Percentiles rank a stretch among this genome's conserved stretches.
These are phyloP conservation scores for Oryza glaberrima DNA, from an alignment of 176 grass and related monocot genomes.

Conservation along the genomic window DNA sequence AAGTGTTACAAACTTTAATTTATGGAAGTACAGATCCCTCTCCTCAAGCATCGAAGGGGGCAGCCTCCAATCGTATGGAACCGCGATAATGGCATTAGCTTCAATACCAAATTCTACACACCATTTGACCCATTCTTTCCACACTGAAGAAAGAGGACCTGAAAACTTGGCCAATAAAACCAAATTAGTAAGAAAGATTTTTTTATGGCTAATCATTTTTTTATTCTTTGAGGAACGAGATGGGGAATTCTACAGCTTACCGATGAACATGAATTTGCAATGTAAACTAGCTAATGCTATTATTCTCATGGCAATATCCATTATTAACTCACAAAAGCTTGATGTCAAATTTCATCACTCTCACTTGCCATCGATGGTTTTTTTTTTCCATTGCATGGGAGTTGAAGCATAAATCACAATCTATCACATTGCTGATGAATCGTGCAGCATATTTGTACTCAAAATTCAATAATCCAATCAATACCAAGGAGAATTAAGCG, in stretches of 20 bases:
- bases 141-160: conserved; percentile 96
- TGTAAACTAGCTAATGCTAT: background rate
- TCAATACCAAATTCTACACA: conserved; percentile 99
- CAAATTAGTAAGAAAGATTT: conserved; percentile 30
- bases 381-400: background rate
- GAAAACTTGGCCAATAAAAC: conserved; percentile 50
- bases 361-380: background rate
- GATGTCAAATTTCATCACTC: background rate
- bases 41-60: conserved; percentile 85
- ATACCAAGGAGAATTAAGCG: conserved; percentile 2
- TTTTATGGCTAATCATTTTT: background rate
- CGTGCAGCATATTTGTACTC: background rate
- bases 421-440: background rate
- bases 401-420: background rate
- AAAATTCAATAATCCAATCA: background rate
- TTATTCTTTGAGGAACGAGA: background rate
- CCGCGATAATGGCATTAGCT: conserved; percentile 92
- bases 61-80: conserved; percentile 96
- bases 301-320: background rate
- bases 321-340: conserved; percentile 2
- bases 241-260: background rate
- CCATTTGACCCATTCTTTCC: conserved; percentile 99
- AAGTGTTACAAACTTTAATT: conserved; percentile 76
- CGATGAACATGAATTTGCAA: background rate
- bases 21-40: conserved; percentile 97